Evolutionary conservation across 2,329 filamentous ascomycete species (phyloP), one percentile per base, ranked within the genome.

Genomic region (Xylaria multiplex): DNA sequence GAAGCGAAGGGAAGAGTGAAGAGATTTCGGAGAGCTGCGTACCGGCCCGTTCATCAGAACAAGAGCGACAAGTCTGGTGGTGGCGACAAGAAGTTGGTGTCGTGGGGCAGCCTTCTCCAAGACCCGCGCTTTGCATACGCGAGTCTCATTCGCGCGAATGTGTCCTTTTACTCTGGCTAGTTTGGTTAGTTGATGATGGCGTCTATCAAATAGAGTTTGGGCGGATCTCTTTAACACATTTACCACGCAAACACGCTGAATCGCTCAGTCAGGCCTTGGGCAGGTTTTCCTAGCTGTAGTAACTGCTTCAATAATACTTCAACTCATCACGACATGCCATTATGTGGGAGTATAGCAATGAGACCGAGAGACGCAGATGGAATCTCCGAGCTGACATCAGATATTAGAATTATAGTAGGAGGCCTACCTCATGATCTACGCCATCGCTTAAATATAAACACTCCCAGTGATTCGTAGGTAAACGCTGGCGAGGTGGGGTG

Each of bases 401-500:
- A 52, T 27, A 50, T 46, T 45, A 57, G 22, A 35, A 50, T 43
- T 32, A 35, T 56, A 46, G 46, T 40, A 24, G n/a, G 30, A 58
- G 43, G 30, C 46, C 14, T 46, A 30, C 40, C 27, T 30, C 22
- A 27, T 42, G 40, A 40, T 57, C 3, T 27, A 9, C n/a, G 19
- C 24, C 5, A 16, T 59, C 55, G 46, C 48, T 27, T 59, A 14
- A 13, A 48, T 32, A 54, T 50, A 32, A 58, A 59, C 30, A 22
- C 48, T 53, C 24, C 9, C 24, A 11, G 37, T 22, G 9, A 60
- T 40, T 55, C 24, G 55, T 32, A 46, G 19, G 35, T 55, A 60
- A 24, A n/a, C 62, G 62, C 62, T 52, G 52, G 52, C 50, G 40
- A 56, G 54, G 9, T 30, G n/a, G 16, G 46, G 30, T 22, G 40